Conservation (phyloP, 73 alveolate genomes). For the Paramecium primaurelia region DNA sequence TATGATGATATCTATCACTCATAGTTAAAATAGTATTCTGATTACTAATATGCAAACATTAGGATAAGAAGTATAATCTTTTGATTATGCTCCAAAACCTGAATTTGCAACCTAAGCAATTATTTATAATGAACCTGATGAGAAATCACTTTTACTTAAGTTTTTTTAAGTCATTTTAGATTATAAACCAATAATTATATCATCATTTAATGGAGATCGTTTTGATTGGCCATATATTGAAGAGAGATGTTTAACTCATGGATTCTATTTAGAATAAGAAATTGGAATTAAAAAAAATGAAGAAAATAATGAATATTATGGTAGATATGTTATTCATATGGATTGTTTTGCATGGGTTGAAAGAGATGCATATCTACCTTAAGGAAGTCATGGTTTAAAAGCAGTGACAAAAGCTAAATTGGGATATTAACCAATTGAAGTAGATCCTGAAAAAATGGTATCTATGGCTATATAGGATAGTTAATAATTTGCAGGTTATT, state of each 20-base stretch:
- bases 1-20: constrained; percentile 94
- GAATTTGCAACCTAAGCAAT: constrained; percentile 91
- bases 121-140: constrained; percentile 92
- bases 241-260: constrained; percentile 76
- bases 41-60: constrained; percentile 88
- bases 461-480: constrained; percentile 96
- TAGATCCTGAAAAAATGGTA: constrained; percentile 99
- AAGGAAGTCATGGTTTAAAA: constrained; percentile 98
- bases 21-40: constrained; percentile 89
- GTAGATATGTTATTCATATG: constrained; percentile 92
- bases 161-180: constrained; percentile 65
- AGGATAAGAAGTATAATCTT: constrained; percentile 87
- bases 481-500: constrained; percentile 97
- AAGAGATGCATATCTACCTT: constrained; percentile 98
- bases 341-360: constrained; percentile 99
- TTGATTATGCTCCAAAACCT: constrained; percentile 94
- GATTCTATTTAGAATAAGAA: constrained; percentile 89
- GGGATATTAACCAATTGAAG: constrained; percentile 99
- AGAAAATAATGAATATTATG: constrained; percentile 81
- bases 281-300: constrained; percentile 84
- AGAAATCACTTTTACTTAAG: constrained; percentile 74
- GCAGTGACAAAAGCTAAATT: constrained; percentile 98
- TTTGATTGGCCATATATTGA: constrained; percentile 98
- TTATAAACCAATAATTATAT: constrained; percentile 79
- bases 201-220: constrained; percentile 98